phyloP scores from a whole-genome alignment of 2,329 filamentous ascomycete genomes.

The Colletotrichum camelliae region DNA sequence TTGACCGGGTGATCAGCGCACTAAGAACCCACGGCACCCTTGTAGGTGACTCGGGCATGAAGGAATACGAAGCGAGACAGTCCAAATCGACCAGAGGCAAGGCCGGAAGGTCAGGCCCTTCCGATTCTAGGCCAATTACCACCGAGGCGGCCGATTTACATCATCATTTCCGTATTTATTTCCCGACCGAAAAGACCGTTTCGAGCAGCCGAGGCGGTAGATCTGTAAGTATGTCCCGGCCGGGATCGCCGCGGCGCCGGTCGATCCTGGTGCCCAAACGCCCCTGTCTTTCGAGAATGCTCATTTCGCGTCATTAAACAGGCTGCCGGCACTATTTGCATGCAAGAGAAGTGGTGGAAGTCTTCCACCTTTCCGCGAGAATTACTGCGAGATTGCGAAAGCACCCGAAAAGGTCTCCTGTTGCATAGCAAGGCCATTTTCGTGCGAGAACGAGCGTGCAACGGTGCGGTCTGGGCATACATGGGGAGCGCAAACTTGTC shows the following conservation, averaged over 20 bases:
- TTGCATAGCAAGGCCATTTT: slow-evolving; percentile 86
- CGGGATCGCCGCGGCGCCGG: slow-evolving; percentile 9
- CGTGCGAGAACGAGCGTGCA: slow-evolving; percentile 35
- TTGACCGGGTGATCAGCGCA: neutral
- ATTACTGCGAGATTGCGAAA: slow-evolving; percentile 78
- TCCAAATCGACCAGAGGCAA: slow-evolving; percentile 34
- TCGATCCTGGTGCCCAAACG: slow-evolving; percentile 14
- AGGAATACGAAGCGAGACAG: slow-evolving; percentile 48
- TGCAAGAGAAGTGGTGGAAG: slow-evolving; percentile 76
- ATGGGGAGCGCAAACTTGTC: slow-evolving; percentile 91
- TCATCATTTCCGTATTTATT: slow-evolving; percentile 75
- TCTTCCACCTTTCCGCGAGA: slow-evolving; percentile 71
- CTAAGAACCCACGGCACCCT: neutral
- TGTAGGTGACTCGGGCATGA: slow-evolving; percentile 48
- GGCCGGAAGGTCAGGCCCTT: neutral
- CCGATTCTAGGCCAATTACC: neutral
- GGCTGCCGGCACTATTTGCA: slow-evolving; percentile 83
- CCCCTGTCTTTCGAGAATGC: neutral
- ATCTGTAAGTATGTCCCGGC: slow-evolving; percentile 44
- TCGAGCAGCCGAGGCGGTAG: slow-evolving; percentile 66
- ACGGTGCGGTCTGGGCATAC: slow-evolving; percentile 73
- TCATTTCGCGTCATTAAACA: slow-evolving; percentile 33
- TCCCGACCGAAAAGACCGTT: slow-evolving; percentile 78
- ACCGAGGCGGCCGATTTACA: slow-evolving; percentile 30
- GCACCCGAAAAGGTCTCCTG: slow-evolving; percentile 72